phyloP scores from a whole-genome alignment of 768 basidiomycete species.

The Rhizopogon rudus region DNA sequence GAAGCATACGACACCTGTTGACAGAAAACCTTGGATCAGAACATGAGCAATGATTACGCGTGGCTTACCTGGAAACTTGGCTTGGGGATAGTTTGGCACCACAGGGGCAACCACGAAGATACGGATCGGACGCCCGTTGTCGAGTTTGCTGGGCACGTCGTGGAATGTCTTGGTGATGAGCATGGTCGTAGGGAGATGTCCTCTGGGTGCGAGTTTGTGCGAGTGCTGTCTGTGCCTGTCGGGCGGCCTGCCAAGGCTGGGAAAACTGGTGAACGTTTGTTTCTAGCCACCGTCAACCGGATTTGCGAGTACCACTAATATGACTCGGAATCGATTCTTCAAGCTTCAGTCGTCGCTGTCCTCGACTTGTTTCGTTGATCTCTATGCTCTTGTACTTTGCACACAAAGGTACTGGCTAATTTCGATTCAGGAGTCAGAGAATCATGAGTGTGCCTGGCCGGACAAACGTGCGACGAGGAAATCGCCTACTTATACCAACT shows the following conservation, averaged over 20 bases:
- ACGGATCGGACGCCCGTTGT: conserved; percentile 62
- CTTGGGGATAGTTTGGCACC: conserved; percentile 79
- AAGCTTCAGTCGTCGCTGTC: neutral
- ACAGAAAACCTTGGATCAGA: neutral
- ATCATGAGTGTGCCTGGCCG: neutral
- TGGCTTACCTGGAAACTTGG: conserved; percentile 76
- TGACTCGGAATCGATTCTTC: too few relatives aligned
- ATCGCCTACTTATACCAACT: too few relatives aligned
- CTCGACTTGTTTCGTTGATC: neutral
- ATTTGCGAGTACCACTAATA: neutral
- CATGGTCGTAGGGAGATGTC: conserved; percentile 41
- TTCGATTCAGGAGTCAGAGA: too few relatives aligned
- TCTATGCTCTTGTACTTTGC: neutral
- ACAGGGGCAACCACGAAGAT: conserved; percentile 81
- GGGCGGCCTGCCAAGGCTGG: neutral
- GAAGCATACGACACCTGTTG: conserved; percentile 73
- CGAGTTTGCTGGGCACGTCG: conserved; percentile 70
- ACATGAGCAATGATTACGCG: neutral
- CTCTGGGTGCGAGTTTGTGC: too few relatives aligned
- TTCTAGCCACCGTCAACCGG: neutral
- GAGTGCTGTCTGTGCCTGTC: too few relatives aligned
- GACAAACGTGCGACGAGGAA: conserved; percentile 6
- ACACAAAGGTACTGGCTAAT: neutral
- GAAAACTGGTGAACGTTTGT: neutral
- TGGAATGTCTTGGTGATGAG: conserved; percentile 75